These are phyloP conservation scores for Tulasnella sp. DNA, from an alignment of 768 basidiomycete genomes.

Conservation along the genomic window DNA sequence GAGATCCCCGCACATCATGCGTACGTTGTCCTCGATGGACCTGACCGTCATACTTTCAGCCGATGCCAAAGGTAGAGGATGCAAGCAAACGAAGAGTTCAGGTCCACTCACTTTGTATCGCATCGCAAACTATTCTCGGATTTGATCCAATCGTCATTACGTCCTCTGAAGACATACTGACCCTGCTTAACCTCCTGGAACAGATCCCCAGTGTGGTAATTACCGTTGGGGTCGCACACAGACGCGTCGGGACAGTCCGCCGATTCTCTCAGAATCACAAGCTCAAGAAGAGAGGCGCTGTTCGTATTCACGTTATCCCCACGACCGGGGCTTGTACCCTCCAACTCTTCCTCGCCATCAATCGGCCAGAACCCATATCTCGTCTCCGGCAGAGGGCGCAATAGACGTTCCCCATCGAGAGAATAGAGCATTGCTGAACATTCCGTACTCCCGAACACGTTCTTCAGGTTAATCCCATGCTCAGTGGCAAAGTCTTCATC, in stretches of 20 bases:
- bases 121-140: slow-evolving; percentile 67
- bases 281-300: slow-evolving; percentile 48
- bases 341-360: slow-evolving; percentile 26
- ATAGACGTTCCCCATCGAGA: slow-evolving; percentile 44
- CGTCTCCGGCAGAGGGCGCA: slow-evolving; percentile 47
- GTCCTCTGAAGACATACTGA: slow-evolving; percentile 53
- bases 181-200: slow-evolving; percentile 55
- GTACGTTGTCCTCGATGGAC: slow-evolving; percentile 72
- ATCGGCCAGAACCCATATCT: slow-evolving; percentile 54
- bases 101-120: slow-evolving; percentile 57
- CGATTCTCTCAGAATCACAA: slow-evolving; percentile 58
- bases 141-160: slow-evolving; percentile 82
- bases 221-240: slow-evolving; percentile 49
- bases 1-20: slow-evolving; percentile 51
- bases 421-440: slow-evolving; percentile 63
- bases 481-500: slow-evolving; percentile 62
- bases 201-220: slow-evolving; percentile 73
- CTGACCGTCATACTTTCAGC: too few species aligned
- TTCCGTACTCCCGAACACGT: slow-evolving; percentile 75
- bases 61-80: slow-evolving; percentile 12
- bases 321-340: too few species aligned
- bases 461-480: slow-evolving; percentile 60
- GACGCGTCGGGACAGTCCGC: slow-evolving; percentile 56
- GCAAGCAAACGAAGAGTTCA: not conserved
- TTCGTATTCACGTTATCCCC: too few species aligned